Base-by-base conservation (phyloP, 2,329 filamentous ascomycete species). In the Cladophialophora yegresii region DNA sequence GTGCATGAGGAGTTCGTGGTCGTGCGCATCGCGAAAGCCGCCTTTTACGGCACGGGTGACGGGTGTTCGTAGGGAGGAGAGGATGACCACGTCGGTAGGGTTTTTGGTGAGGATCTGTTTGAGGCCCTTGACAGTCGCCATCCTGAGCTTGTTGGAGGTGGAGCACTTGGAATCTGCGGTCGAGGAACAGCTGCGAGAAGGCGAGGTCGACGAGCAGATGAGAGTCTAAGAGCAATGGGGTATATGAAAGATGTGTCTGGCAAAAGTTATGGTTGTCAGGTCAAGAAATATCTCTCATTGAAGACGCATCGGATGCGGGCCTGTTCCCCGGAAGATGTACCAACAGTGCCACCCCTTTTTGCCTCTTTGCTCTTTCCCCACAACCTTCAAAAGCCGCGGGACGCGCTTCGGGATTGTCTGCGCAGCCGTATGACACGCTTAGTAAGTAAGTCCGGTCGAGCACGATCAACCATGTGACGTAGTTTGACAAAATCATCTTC, bases 61-160 rank as follows among this genome's bases (percentile, higher is more conserved):
- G 47, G 93, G 90, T 7, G 93, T 97, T 71, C 93, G 91, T 47
- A 96, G 84, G n/a, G 92, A 87, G 22, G 92, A 96, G 72, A 96
- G 87, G 75, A 97, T 89, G 72, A 97, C 91, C 49, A 92, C 85
- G 79, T 97, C 93, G 69, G 87, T 85, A 47, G 92, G 89, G 26
- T 87, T 80, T 77, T 95, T 96, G 73, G 87, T 79, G 65, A 96
- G 87, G 71, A 96, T 87, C 73, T 89, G 85, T 71, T 87, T 86
- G 68, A 93, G 82, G 73, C 91, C 91, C 74, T 85, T 85, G 56
- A 86, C 74, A 22, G 57, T 54, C 32, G 64, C 64, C 66, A 68
- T 68, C 30, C 45, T 63, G 51, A 28, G 28, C 28, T 54, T 54
- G 28, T 30, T 54, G 26, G 12, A 16, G 8, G 13, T 8, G 36